Conservation (phyloP, 129 eudicot genomes). For the Flaveria sonorensis region DNA sequence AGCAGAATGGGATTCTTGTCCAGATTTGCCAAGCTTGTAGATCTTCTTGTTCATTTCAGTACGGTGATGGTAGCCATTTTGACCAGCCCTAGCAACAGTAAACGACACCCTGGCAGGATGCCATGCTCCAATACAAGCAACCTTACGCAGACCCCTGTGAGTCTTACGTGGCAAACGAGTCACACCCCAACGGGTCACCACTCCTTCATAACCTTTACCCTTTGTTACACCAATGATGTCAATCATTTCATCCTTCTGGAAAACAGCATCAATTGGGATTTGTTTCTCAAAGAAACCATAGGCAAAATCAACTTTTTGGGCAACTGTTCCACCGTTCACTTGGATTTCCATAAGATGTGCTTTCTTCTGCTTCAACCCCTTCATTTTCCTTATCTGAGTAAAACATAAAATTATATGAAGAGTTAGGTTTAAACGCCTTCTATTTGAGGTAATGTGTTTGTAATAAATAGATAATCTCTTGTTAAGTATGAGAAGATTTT, state of each 20-base stretch:
- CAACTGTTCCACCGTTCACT: constrained; percentile 68
- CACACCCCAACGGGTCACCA: constrained; percentile 83
- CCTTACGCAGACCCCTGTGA: constrained; percentile 83
- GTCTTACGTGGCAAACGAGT: constrained; percentile 75
- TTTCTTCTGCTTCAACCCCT: constrained; percentile 79
- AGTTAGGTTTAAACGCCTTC: not conserved
- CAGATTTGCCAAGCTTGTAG: constrained; percentile 67
- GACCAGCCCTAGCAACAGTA: constrained; percentile 84
- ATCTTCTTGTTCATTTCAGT: constrained; percentile 79
- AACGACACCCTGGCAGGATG: constrained; percentile 74
- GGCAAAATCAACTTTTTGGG: constrained; percentile 68
- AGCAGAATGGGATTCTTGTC: constrained; percentile 65
- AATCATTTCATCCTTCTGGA: constrained; percentile 80
- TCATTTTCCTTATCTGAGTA: constrained; percentile 64
- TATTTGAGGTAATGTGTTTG: too few relatives aligned
- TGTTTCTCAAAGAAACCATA: constrained; percentile 66
- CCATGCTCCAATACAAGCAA: constrained; percentile 85
- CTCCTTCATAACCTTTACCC: constrained; percentile 85
- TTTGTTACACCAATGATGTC: constrained; percentile 70
- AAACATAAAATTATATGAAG: not conserved
- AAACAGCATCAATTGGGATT: constrained; percentile 67
- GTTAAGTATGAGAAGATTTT: not conserved
- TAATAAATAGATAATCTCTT: not conserved
- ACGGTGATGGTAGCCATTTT: constrained; percentile 78
- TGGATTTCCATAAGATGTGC: constrained; percentile 81